Base-by-base conservation (phyloP, 352 stramenopile species). In the Globisporangium polare region DNA sequence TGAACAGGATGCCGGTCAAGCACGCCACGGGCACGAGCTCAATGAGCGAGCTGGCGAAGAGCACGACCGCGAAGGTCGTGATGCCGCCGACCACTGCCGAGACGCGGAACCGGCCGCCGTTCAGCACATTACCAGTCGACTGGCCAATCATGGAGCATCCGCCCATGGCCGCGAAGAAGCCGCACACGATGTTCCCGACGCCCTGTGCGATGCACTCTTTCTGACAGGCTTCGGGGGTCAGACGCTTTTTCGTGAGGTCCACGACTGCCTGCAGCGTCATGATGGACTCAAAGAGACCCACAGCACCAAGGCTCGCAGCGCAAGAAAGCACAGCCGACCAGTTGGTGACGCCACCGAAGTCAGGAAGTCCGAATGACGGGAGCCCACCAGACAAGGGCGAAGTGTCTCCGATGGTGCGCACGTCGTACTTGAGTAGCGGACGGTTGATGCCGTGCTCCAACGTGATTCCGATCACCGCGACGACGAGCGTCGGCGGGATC, bases 241-340 rank as follows among this genome's bases (percentile, higher is more conserved):
- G 27, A 31, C 27, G 27, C 27, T 31, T 31, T 5, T 31, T 87
- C 46, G 89, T 92, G 29, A 96, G 74, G 67, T 96, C 88, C n/a
- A 97, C 89, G 6, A 98, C 70, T 2, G 97, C 78, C 65, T 98
- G 90, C 59, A 98, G 71, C 18, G 95, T 99, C 76, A 98, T 89
- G 33, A 99, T 81, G 52, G 81, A 96, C 71, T 99, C 95, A 50
- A 99, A 96, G 7, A 95, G 80, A 17, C 93, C 94, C 26, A 98
- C 89, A 7, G 87, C 83, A 20, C 91, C 92, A 62, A 98, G 88
- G 67, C 86, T 98, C 29, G 90, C 81, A 12, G 93, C 93, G 37
- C 87, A 96, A 4, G 89, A 94, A 33, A 97, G 41, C 27, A 97
- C 86, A 9, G 79, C 81, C 5, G 72, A 64, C 83, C 83, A 92